Percentiles rank a stretch among this genome's conserved stretches.
These are phyloP conservation scores for Paramecium octaurelia DNA, from an alignment of 73 alveolate genomes.

Conservation along the genomic window DNA sequence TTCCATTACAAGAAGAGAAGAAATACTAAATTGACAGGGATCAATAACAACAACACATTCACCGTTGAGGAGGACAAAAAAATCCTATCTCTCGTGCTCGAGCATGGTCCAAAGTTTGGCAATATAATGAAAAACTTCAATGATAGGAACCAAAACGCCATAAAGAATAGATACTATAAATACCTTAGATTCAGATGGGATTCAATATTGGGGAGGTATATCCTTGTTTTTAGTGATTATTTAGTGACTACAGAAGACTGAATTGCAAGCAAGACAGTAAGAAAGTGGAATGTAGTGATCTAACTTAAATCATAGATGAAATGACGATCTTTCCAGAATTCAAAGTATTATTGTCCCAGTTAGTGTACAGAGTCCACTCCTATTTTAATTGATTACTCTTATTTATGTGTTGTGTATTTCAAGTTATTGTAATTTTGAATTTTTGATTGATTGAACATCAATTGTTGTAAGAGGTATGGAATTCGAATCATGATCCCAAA, in stretches of 20 bases:
- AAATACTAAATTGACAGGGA: not conserved
- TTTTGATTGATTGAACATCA: not conserved
- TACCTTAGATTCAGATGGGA: constrained; percentile 36
- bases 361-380: not conserved
- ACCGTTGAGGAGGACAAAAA: not conserved
- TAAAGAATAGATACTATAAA: constrained; percentile 39
- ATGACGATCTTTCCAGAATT: not conserved
- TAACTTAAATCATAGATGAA: not conserved
- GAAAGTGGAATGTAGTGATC: not conserved
- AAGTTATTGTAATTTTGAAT: not conserved
- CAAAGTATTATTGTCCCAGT: not conserved
- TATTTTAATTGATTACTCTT: not conserved
- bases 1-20: not conserved
- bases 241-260: not conserved
- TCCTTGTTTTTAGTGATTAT: not conserved
- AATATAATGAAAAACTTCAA: not conserved
- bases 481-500: not conserved
- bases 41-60: not conserved
- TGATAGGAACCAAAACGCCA: not conserved
- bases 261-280: not conserved
- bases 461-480: not conserved
- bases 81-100: not conserved
- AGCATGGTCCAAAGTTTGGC: constrained; percentile 10
- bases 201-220: not conserved
- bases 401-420: not conserved